Percentiles rank a stretch among this genome's conserved stretches.
These are phyloP conservation scores for Pythium monospermum DNA, from an alignment of 352 stramenopile genomes.

Conservation along the genomic window DNA sequence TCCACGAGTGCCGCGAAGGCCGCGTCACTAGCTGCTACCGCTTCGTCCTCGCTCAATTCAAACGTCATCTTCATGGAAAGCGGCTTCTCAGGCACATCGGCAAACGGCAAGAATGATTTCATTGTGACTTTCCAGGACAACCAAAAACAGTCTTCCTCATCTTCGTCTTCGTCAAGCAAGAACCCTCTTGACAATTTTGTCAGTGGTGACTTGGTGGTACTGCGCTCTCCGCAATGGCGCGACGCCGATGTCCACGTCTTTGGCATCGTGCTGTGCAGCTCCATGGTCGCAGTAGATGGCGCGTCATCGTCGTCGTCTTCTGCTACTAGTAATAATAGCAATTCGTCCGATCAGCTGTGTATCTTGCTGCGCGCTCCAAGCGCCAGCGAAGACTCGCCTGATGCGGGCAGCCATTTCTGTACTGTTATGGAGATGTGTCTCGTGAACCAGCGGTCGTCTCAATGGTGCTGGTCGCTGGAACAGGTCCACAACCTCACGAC, in stretches of 20 bases:
- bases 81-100: conserved; percentile 44
- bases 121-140: conserved; percentile 54
- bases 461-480: conserved; percentile 62
- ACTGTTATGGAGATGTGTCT: conserved; percentile 64
- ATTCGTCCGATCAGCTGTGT: conserved; percentile 52
- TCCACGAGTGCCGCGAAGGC: conserved; percentile 10
- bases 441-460: conserved; percentile 46
- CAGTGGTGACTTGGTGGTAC: conserved; percentile 52
- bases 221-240: conserved; percentile 61
- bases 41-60: conserved; percentile 24
- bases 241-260: conserved; percentile 48
- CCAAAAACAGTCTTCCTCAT: too few species aligned
- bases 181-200: conserved; percentile 36
- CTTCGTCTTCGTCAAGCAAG: conserved; percentile 1
- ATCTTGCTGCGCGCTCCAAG: conserved; percentile 47
- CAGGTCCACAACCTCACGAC: conserved; percentile 73
- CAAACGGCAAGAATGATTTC: conserved; percentile 38
- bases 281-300: conserved; percentile 38
- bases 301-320: conserved; percentile 11
- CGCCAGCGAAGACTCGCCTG: conserved; percentile 20
- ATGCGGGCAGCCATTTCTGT: conserved; percentile 27
- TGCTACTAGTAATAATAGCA: too few species aligned
- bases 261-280: conserved; percentile 69
- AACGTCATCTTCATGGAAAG: conserved; percentile 70
- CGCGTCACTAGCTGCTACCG: conserved; percentile 1